A percentile compares a stretch with the other conserved stretches of the same genome.
Conservation (phyloP, 2,329 filamentous ascomycete genomes). For the Basipetospora chlamydospora region DNA sequence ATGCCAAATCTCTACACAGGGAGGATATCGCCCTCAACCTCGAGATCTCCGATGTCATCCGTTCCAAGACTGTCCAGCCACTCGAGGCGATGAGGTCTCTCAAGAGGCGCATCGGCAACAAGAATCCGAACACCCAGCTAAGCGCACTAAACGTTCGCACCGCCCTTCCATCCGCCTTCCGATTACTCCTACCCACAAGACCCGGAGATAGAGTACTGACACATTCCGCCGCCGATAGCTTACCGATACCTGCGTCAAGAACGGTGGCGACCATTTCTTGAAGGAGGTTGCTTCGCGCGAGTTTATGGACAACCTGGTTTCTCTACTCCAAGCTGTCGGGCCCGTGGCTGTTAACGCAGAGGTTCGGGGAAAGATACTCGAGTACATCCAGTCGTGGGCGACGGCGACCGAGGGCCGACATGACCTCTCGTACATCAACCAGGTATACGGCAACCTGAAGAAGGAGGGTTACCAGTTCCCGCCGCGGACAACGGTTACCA, state of each 20-base stretch:
- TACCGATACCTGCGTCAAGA: constrained; percentile 97
- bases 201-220: background rate
- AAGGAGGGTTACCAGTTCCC: constrained; percentile 81
- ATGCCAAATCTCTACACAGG: constrained; percentile 25
- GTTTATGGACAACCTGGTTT: constrained; percentile 95
- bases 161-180: background rate
- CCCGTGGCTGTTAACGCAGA: constrained; percentile 63
- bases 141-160: constrained; percentile 70
- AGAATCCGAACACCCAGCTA: constrained; percentile 93
- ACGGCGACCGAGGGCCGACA: constrained; percentile 72
- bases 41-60: constrained; percentile 94
- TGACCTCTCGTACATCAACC: constrained; percentile 72
- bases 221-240: constrained; percentile 39
- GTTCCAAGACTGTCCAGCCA: constrained; percentile 92
- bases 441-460: constrained; percentile 73
- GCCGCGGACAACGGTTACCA: constrained; percentile 72
- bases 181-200: background rate
- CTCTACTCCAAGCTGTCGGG: constrained; percentile 70
- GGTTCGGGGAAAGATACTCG: constrained; percentile 80
- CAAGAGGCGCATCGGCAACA: constrained; percentile 88
- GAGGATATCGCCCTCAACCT: constrained; percentile 96
- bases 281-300: constrained; percentile 90
- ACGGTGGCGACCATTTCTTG: constrained; percentile 90
- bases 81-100: constrained; percentile 97
- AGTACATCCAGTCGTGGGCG: constrained; percentile 88